Evolutionary conservation across 179 eudicot genomes (phyloP).

Genomic region (Corrigiola litoralis): DNA sequence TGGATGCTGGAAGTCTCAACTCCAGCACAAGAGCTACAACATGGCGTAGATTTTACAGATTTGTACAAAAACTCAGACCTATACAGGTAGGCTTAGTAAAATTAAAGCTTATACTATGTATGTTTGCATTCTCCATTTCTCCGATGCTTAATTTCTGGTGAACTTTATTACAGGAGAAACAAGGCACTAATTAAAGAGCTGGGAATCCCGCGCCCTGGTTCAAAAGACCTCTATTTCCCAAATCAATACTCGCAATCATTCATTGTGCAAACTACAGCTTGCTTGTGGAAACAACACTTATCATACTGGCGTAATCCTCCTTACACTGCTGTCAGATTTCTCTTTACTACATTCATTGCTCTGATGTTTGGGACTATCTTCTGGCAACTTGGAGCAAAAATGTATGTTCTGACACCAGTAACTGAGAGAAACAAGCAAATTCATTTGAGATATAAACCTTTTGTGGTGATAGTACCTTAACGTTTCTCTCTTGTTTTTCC

Average conservation of each 20-base stretch:
- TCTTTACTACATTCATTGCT: slow-evolving; percentile 36
- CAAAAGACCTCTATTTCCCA: slow-evolving; percentile 48
- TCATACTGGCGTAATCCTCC: slow-evolving; percentile 54
- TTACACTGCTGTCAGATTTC: slow-evolving; percentile 42
- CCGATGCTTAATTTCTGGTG: not conserved
- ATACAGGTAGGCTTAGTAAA: slow-evolving; percentile 18
- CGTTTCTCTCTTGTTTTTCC: not conserved
- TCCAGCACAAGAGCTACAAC: slow-evolving; percentile 36
- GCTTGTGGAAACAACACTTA: slow-evolving; percentile 51
- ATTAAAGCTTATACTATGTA: not conserved
- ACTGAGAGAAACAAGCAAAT: not conserved
- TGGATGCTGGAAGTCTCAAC: slow-evolving; percentile 52
- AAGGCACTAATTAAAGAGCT: slow-evolving; percentile 55
- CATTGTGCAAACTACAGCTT: slow-evolving; percentile 30
- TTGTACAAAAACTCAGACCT: slow-evolving; percentile 34
- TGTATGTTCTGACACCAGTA: slow-evolving; percentile 25
- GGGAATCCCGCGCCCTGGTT: slow-evolving; percentile 47
- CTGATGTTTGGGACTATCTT: slow-evolving; percentile 52
- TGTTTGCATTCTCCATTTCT: not conserved
- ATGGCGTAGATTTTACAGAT: slow-evolving; percentile 37
- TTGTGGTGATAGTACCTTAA: no score
- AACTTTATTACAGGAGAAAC: slow-evolving; percentile 53
- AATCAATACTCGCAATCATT: slow-evolving; percentile 48
- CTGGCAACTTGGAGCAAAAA: slow-evolving; percentile 62
- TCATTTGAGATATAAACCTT: no score